These are phyloP conservation scores for Suillus subalutaceus DNA, from an alignment of 768 basidiomycete genomes.

Conservation along the genomic window DNA sequence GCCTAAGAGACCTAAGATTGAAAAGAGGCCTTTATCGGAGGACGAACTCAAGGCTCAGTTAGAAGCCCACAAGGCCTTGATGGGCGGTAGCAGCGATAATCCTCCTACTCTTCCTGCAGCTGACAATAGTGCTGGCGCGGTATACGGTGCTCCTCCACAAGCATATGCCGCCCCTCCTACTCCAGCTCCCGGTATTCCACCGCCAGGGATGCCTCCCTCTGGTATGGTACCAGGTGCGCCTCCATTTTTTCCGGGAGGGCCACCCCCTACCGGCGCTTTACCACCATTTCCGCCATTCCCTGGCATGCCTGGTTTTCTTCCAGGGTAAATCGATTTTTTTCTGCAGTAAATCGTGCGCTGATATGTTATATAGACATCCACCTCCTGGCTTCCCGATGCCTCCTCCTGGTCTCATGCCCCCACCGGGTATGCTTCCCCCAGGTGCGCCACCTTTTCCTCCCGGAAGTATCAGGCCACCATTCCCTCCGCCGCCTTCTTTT, in stretches of 20 bases:
- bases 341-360: slow-evolving; percentile 17
- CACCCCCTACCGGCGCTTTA: slow-evolving; percentile 41
- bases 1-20: slow-evolving; percentile 78
- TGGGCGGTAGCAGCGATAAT: slow-evolving; percentile 62
- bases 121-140: slow-evolving; percentile 52
- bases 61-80: slow-evolving; percentile 87
- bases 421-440: slow-evolving; percentile 40
- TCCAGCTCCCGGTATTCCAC: slow-evolving; percentile 28
- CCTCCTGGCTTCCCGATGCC: slow-evolving; percentile 60
- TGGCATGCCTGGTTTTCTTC: slow-evolving; percentile 54
- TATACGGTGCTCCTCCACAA: slow-evolving; percentile 77
- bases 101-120: slow-evolving; percentile 37
- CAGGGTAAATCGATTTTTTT: slow-evolving; percentile 47
- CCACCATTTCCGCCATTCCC: slow-evolving; percentile 46
- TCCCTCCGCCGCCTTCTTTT: slow-evolving; percentile 39
- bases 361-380: slow-evolving; percentile 38
- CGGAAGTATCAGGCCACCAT: slow-evolving; percentile 39
- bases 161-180: slow-evolving; percentile 56
- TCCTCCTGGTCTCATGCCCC: slow-evolving; percentile 41
- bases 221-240: slow-evolving; percentile 48
- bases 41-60: slow-evolving; percentile 86
- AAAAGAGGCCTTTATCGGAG: slow-evolving; percentile 77
- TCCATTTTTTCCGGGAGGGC: slow-evolving; percentile 41
- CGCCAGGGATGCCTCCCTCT: slow-evolving; percentile 39
- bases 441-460: slow-evolving; percentile 40